Conservation (phyloP, 352 stramenopile genomes). For the Phytophthora niederhauseri region DNA sequence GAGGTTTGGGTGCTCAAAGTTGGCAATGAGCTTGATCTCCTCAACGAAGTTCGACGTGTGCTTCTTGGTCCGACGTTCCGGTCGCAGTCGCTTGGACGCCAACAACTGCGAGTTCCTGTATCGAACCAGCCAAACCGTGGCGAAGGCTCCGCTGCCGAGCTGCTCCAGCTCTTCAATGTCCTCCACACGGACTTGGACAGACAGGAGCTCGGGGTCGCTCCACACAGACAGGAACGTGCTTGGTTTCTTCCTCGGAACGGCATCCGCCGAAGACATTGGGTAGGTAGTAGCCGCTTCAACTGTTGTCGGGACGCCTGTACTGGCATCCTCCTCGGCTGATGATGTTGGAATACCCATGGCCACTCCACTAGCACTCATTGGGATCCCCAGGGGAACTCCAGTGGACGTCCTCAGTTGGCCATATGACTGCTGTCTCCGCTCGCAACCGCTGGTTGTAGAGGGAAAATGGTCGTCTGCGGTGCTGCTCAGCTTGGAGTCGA, state of each 20-base stretch:
- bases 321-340: conserved; percentile 3
- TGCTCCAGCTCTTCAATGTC: conserved; percentile 38
- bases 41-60: conserved; percentile 45
- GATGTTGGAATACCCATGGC: conserved; percentile 28
- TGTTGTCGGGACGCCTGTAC: conserved; percentile 17
- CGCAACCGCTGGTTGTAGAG: conserved; percentile 6
- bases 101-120: conserved; percentile 35
- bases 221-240: conserved; percentile 33
- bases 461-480: conserved; percentile 21
- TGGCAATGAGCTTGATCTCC: conserved; percentile 52
- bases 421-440: conserved; percentile 14
- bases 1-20: conserved; percentile 52
- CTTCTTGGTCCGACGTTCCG: conserved; percentile 30
- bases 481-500: conserved; percentile 24
- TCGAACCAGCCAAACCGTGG: conserved; percentile 35
- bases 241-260: conserved; percentile 14
- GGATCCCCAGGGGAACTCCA: conserved; percentile 28
- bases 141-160: conserved; percentile 35
- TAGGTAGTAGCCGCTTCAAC: conserved; percentile 9
- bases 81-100: conserved; percentile 36
- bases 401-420: conserved; percentile 18
- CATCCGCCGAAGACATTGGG: conserved; percentile 7
- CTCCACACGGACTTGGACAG: conserved; percentile 32
- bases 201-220: conserved; percentile 34
- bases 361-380: conserved; percentile 26